phyloP scores from a whole-genome alignment of 176 grass and related monocot species.

The Pharus latifolius region DNA sequence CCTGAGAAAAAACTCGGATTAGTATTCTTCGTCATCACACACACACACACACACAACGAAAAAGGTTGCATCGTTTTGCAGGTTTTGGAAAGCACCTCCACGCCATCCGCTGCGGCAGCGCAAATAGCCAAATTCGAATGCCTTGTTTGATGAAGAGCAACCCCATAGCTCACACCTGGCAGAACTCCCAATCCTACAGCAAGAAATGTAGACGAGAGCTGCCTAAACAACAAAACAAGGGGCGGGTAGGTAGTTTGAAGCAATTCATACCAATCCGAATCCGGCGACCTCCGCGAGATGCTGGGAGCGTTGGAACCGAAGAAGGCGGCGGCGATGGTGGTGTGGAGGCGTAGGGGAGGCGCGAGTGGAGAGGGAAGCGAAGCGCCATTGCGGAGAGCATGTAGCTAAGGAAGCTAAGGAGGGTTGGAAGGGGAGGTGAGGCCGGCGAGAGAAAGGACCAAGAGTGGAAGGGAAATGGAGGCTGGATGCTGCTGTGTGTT shows the following conservation, averaged over 20 bases:
- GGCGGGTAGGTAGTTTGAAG: not conserved
- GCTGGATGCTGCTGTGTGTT: not conserved
- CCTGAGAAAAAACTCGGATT: constrained; percentile 20
- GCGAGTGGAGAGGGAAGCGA: constrained; percentile 6
- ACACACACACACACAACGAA: too few relatives aligned
- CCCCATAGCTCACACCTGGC: constrained; percentile 16
- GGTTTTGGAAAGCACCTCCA: too few relatives aligned
- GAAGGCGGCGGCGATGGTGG: not conserved
- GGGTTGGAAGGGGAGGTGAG: not conserved
- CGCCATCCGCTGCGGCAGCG: constrained; percentile 6
- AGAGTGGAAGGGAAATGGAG: not conserved
- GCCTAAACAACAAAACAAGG: not conserved
- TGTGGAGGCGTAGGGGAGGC: not conserved
- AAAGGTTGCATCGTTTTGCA: too few relatives aligned
- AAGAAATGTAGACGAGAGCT: too few relatives aligned
- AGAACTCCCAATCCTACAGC: too few relatives aligned
- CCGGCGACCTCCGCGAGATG: not conserved
- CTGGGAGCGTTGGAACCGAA: not conserved
- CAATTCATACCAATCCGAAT: constrained; percentile 15
- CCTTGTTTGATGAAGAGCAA: constrained; percentile 2
- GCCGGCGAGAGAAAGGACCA: constrained; percentile 7
- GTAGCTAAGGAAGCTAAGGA: not conserved
- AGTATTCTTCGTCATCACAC: not conserved
- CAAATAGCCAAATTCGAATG: not conserved
- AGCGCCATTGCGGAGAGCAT: constrained; percentile 29